Conservation (phyloP, 768 basidiomycete species). For the Termitomyces sp. region DNA sequence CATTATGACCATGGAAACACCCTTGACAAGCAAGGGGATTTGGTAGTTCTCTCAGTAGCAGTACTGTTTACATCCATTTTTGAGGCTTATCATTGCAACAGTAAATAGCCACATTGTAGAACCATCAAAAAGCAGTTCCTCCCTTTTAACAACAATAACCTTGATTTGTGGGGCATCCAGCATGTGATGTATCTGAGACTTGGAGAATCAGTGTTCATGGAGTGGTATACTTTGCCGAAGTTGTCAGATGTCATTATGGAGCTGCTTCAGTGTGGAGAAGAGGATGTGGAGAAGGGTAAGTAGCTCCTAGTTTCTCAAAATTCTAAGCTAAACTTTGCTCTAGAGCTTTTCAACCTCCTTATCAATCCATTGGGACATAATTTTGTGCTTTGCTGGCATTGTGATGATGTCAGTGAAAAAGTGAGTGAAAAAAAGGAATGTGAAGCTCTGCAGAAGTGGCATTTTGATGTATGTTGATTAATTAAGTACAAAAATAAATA, state of each 20-base stretch:
- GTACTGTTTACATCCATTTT: too few relatives aligned
- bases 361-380: slow-evolving; percentile 63
- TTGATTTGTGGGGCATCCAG: slow-evolving; percentile 80
- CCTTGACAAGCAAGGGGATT: too few relatives aligned
- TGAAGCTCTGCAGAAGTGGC: slow-evolving; percentile 53
- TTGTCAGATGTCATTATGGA: slow-evolving; percentile 40
- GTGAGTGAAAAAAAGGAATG: slow-evolving; percentile 60
- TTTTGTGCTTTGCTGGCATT: slow-evolving; percentile 78
- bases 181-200: slow-evolving; percentile 80
- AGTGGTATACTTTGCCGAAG: slow-evolving; percentile 62
- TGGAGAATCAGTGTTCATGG: slow-evolving; percentile 52
- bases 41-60: too few relatives aligned
- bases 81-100: too few relatives aligned
- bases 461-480: slow-evolving; percentile 54
- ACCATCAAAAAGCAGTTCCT: slow-evolving; percentile 80
- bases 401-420: slow-evolving; percentile 65
- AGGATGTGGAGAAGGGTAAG: slow-evolving; percentile 72
- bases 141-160: slow-evolving; percentile 54
- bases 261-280: slow-evolving; percentile 54
- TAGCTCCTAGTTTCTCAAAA: not conserved
- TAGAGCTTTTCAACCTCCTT: slow-evolving; percentile 74
- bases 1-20: too few relatives aligned
- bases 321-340: not conserved
- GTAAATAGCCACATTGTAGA: slow-evolving; percentile 62
- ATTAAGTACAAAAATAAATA: not conserved